These are phyloP conservation scores for Chlorella vulgaris DNA, from an alignment of 139 green algal genomes.

Conservation along the genomic window DNA sequence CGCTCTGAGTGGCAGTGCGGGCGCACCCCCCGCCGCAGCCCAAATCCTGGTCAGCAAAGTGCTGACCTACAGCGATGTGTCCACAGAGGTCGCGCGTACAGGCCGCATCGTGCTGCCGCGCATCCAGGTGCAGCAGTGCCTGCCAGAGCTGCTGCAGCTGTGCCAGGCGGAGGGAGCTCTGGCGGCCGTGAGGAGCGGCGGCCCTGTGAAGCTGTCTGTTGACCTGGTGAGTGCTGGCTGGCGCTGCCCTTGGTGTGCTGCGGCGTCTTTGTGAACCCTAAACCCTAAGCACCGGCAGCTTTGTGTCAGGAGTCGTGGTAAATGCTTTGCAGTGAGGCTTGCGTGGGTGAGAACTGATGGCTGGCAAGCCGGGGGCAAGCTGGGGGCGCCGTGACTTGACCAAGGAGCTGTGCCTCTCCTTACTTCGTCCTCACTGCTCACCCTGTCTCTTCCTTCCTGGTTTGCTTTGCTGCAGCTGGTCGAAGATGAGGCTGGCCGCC, in stretches of 20 bases:
- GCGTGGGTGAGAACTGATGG: background rate
- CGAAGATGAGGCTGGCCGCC: conserved; percentile 10
- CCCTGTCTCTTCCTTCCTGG: background rate
- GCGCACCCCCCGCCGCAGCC: background rate
- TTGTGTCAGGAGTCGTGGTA: too few species aligned
- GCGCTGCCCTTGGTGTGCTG: too few species aligned
- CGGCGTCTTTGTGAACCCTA: too few species aligned
- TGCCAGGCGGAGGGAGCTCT: conserved; percentile 12
- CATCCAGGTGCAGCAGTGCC: conserved; percentile 35
- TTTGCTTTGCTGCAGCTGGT: background rate
- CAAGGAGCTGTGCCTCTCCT: too few species aligned
- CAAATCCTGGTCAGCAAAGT: conserved; percentile 23
- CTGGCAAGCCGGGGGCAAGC: too few species aligned
- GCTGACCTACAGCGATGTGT: conserved; percentile 37
- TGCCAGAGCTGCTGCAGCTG: conserved; percentile 24
- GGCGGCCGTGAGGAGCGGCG: background rate
- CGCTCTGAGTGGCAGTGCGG: background rate
- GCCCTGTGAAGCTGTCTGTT: conserved; percentile 13
- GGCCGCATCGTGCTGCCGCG: conserved; percentile 38
- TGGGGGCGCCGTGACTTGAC: background rate
- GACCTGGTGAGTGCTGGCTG: conserved; percentile 2
- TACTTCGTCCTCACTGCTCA: too few species aligned
- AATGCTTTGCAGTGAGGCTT: background rate
- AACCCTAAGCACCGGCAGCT: too few species aligned
- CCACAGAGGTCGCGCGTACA: conserved; percentile 20